Evolutionary conservation across 306 rosid species (phyloP), one percentile per base, ranked within the genome.

Genomic region (Vigna hirtella): DNA sequence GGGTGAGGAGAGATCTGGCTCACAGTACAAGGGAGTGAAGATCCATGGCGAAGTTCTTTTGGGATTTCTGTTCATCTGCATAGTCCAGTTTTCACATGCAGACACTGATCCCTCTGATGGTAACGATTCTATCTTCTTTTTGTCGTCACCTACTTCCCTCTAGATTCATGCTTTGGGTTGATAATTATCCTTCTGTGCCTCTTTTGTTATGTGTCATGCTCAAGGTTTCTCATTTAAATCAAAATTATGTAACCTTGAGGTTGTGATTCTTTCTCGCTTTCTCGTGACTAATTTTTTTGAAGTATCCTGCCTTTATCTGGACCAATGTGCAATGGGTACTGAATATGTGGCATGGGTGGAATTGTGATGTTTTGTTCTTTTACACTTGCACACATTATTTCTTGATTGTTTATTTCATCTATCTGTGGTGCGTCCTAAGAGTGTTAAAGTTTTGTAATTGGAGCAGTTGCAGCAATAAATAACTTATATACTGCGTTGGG

Each of bases 391-490:
- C 36, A 63, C 42, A 12, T 40, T 18, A 53, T 18, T 52, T 49
- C 20, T 15, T 66, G 79, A 28, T 49, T 49, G 38, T 65, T 77
- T 30, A 30, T 30, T 77, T 76, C 32, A 51, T 45, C 58, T 81
- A 47, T 58, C 30, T 58, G 63, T 1, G 38, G 45, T 63, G 70
- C 49, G 17, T 64, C 34, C 6, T 47, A 52, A 51, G 58, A 58
- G 65, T 62, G 69, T 38, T 71, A 34, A 83, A 62, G 8, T 64
- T 47, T 79, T 62, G 36, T 66, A 36, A 49, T 85, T 87, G 73
- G 36, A 80, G 73, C 90, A 94, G 97, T 92, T 79, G 88, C 91
- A 83, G 98, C 96, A 24, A 92, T 94, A 48, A 90, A 91, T 79
- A 71, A 77, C 75, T 83, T 94, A 76, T 90, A 89, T 77, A 77